Conservation (phyloP, 495 filamentous ascomycete genomes). For the Platismatia glauca region DNA sequence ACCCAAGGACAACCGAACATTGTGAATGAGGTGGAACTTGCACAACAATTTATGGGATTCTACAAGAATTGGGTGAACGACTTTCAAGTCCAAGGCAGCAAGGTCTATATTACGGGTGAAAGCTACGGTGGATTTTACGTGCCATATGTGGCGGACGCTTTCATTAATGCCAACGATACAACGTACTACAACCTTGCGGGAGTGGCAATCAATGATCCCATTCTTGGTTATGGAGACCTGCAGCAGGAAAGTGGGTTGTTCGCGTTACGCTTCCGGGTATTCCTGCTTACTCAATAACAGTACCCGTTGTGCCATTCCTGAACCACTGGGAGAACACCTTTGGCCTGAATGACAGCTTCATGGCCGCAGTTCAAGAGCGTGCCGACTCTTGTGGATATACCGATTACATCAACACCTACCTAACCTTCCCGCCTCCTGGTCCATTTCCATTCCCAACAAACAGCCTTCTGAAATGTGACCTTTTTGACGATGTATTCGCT, state of each 20-base stretch:
- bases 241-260: constrained; percentile 29
- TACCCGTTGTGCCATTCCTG: constrained; percentile 40
- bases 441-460: constrained; percentile 6
- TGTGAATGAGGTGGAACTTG: constrained; percentile 46
- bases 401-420: constrained; percentile 46
- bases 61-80: constrained; percentile 55
- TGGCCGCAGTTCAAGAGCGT: constrained; percentile 35
- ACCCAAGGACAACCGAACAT: constrained; percentile 46
- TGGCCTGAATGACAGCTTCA: constrained; percentile 47
- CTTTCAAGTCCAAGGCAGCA: constrained; percentile 52
- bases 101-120: constrained; percentile 55
- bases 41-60: constrained; percentile 52
- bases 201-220: constrained; percentile 26
- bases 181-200: constrained; percentile 41
- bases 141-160: constrained; percentile 45
- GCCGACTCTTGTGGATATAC: constrained; percentile 48
- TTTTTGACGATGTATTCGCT: constrained; percentile 41
- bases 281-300: constrained; percentile 34
- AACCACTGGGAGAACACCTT: constrained; percentile 46
- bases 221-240: constrained; percentile 20
- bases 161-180: constrained; percentile 42
- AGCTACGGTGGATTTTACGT: constrained; percentile 50
- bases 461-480: constrained; percentile 39
- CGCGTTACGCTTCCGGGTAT: constrained; percentile 29
- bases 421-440: constrained; percentile 43